phyloP scores from a whole-genome alignment of 495 filamentous ascomycete species.

The Collariella sp. region DNA sequence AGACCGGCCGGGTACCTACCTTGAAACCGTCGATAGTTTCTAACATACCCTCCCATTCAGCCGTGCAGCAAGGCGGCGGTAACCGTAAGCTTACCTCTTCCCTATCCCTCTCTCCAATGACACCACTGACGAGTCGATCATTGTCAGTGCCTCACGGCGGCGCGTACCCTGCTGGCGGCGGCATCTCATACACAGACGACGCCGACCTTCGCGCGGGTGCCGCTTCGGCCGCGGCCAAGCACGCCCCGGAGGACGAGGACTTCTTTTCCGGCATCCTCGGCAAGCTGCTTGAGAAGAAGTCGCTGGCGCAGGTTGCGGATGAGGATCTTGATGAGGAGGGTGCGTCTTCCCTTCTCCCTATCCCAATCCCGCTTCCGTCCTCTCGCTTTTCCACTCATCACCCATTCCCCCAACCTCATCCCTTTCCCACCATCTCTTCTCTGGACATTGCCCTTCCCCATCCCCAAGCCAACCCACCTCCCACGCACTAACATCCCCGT shows the following conservation, averaged over 20 bases:
- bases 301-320: conserved; percentile 29
- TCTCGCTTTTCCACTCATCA: background rate
- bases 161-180: conserved; percentile 32
- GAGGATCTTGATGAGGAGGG: conserved; percentile 54
- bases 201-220: conserved; percentile 42
- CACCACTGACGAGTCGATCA: background rate
- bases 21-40: background rate
- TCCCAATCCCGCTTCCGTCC: background rate
- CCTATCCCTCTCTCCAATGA: background rate
- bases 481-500: background rate
- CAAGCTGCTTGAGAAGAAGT: conserved; percentile 42
- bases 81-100: conserved; percentile 7
- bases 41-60: background rate
- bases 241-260: conserved; percentile 41
- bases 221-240: conserved; percentile 42
- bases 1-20: background rate
- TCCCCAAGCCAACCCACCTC: background rate
- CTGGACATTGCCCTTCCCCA: background rate
- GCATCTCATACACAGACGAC: conserved; percentile 29
- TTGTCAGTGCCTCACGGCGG: conserved; percentile 31
- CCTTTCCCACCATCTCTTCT: too few species aligned
- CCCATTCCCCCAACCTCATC: background rate
- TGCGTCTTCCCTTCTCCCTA: conserved; percentile 10
- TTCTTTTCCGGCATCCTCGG: conserved; percentile 47
- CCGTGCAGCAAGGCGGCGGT: conserved; percentile 9